Evolutionary conservation across 208 protist genomes (phyloP), one percentile per base, ranked within the genome.

Genomic region (Leishmania major): DNA sequence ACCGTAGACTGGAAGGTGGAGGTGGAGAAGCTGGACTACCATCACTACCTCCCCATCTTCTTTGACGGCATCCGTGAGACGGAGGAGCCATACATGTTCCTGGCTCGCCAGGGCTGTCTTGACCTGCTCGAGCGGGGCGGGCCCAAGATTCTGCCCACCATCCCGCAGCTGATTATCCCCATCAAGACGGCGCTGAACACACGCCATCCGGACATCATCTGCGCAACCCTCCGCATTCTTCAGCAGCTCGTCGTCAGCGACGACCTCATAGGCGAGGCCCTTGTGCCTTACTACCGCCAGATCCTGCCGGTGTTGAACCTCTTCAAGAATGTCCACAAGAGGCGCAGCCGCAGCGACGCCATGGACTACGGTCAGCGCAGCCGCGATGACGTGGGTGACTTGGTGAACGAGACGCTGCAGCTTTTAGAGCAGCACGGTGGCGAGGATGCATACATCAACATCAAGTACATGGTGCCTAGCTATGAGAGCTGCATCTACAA

Each of bases 281-380:
- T 99, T n/a, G 99, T 99, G 51, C 99, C 99, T 13, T 99, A 99
- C 93, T 99, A 99, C 88, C 85, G 99, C n/a, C 99, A 99, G 86
- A 99, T 99, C 81, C 96, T 99, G 25, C 99, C 99, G 47, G 94
- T 99, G 67, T 97, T 99, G 78, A 99, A 99, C 90, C 92, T 99
- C 2, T 99, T 99, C 92, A 99, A 99, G 89, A 97, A 90, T 70
- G 89, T 94, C 55, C 99, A 99, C 87, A 95, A 95, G 87, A 93
- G 92, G 57, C 85, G 90, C 35, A 93, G 91, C 71, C 78, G 92
- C 73, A 97, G 98, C 17, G 99, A 99, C 87, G 88, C 82, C 4
- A 99, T 99, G 80, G 99, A 99, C 84, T 99, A 99, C 91, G 89
- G 91, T 8, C 99, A 99, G 87, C 90, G 96, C 57, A 99, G 99